Conservation (phyloP, 106 monocot genomes). For the Ottelia alismoides region DNA sequence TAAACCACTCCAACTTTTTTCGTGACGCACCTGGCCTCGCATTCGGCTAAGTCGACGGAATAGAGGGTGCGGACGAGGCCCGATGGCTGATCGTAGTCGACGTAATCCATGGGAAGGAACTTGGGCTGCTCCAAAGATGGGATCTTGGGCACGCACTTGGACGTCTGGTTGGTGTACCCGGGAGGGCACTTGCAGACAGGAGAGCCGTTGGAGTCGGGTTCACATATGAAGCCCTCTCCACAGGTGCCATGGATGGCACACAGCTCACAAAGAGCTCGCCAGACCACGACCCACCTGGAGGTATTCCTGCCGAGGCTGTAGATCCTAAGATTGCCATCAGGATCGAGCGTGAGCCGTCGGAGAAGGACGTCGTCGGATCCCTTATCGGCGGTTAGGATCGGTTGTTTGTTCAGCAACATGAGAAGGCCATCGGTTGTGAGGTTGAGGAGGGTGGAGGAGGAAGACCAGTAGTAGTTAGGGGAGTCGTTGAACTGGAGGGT, state of each 20-base stretch:
- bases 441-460: background rate
- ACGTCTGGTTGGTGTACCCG: conserved; percentile 15
- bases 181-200: conserved; percentile 42
- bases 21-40: conserved; percentile 3
- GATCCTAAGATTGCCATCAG: conserved; percentile 38
- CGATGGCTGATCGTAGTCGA: background rate
- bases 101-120: background rate
- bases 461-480: conserved; percentile 6
- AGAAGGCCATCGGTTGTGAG: conserved; percentile 23
- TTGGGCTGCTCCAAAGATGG: background rate
- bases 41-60: conserved; percentile 16
- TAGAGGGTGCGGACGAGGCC: background rate
- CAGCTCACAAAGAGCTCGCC: conserved; percentile 36
- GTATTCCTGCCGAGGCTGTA: conserved; percentile 30
- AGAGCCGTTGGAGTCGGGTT: conserved; percentile 3
- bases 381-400: background rate
- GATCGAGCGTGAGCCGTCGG: conserved; percentile 38
- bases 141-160: background rate
- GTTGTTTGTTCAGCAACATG: background rate
- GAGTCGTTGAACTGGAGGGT: conserved; percentile 10
- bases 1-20: no score
- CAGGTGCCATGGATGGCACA: conserved; percentile 45
- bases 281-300: conserved; percentile 34
- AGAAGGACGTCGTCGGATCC: background rate
- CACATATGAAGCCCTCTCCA: conserved; percentile 24